Conservation (phyloP, 163 green algal genomes). For the Coccomyxa subellipsoidea region DNA sequence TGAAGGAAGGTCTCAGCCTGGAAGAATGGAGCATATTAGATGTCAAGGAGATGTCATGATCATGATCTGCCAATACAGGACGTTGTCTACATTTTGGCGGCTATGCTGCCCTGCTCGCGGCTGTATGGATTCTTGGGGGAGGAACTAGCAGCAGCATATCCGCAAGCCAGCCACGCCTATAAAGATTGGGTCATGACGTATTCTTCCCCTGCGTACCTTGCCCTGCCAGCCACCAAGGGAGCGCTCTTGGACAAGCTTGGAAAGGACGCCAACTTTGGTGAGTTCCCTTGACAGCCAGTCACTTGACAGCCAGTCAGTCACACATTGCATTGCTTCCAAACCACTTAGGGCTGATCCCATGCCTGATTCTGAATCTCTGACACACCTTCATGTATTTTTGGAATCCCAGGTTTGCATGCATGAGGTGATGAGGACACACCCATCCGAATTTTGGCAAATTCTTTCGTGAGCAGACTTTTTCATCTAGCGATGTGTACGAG, state of each 20-base stretch:
- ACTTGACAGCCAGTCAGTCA: background rate
- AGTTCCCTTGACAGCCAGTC: background rate
- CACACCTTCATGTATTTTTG: background rate
- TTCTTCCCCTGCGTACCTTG: conserved; percentile 37
- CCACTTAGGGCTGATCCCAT: background rate
- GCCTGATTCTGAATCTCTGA: background rate
- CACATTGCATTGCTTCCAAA: background rate
- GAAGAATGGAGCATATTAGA: too few species aligned
- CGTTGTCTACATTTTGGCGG: conserved; percentile 44
- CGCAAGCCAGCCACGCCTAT: conserved; percentile 25
- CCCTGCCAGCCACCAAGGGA: conserved; percentile 29
- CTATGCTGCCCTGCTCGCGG: conserved; percentile 61
- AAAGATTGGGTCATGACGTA: conserved; percentile 50
- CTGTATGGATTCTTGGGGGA: conserved; percentile 66
- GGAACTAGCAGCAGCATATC: background rate
- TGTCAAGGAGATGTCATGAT: too few species aligned
- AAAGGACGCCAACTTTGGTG: conserved; percentile 28
- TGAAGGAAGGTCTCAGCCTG: too few species aligned
- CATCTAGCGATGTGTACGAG: too few species aligned
- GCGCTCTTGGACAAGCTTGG: conserved; percentile 48
- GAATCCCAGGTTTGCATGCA: background rate
- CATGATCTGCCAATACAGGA: too few species aligned
- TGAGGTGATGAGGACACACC: conserved; percentile 1
- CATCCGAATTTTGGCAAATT: background rate
- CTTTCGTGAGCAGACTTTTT: too few species aligned